phyloP scores from a whole-genome alignment of 345 rosid species.

The Rhizophora mangle region DNA sequence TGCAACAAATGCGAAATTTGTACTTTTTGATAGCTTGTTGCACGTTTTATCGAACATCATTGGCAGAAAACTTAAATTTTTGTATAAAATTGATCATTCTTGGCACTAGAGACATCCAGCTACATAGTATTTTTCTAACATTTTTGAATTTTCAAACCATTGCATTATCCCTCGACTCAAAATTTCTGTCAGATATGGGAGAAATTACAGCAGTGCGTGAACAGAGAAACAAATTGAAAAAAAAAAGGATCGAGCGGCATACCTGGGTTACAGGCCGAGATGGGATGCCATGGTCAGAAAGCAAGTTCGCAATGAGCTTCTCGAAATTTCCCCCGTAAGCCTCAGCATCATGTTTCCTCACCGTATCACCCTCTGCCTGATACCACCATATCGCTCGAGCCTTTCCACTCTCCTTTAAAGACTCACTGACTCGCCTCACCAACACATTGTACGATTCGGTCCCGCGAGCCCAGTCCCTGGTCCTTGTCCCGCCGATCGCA shows the following conservation, averaged over 20 bases:
- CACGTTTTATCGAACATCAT: too few relatives aligned
- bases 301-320: slow-evolving; percentile 12
- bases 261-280: slow-evolving; percentile 23
- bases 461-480: background rate
- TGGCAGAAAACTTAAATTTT: too few relatives aligned
- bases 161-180: background rate
- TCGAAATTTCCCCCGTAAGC: slow-evolving; percentile 17
- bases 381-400: slow-evolving; percentile 23
- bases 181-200: background rate
- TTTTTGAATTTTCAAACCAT: background rate
- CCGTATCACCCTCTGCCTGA: slow-evolving; percentile 28
- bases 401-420: slow-evolving; percentile 14
- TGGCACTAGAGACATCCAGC: too few relatives aligned
- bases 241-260: background rate
- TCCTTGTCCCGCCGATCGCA: background rate
- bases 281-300: slow-evolving; percentile 18
- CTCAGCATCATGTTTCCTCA: slow-evolving; percentile 16
- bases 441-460: background rate
- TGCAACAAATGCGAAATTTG: too few relatives aligned
- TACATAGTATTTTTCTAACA: too few relatives aligned
- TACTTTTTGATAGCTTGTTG: too few relatives aligned
- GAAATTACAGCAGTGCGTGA: background rate
- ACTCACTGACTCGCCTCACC: background rate
- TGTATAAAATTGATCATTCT: too few relatives aligned
- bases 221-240: too few relatives aligned